Evolutionary conservation across 2,329 filamentous ascomycete genomes (phyloP), one percentile per base, ranked within the genome.

Genomic region (Zymoseptoria ardabiliae): DNA sequence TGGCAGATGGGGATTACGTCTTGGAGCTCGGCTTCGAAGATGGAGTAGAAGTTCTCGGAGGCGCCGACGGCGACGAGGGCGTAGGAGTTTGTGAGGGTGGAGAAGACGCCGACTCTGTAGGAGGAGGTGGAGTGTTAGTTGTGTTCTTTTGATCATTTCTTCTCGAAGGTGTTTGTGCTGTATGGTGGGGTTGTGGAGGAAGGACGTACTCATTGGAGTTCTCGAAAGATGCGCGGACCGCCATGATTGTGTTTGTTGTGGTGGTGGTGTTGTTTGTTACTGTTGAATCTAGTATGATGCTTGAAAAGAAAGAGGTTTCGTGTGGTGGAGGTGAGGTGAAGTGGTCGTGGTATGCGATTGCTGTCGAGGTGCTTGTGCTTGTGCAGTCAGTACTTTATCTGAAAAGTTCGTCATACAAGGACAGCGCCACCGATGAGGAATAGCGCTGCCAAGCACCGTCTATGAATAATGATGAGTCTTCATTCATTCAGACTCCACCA

Each of bases 31-130:
- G 93, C 88, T 82, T 99, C 94, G 79, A 99, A 97, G 75, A 97
- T 85, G 81, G 90, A 92, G 86, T 97, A 97, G 78, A 99, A 99
- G 84, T 97, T 97, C 82, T 97, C 92, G 72, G 91, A 96, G 70
- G 90, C 92, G 73, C 94, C 94, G 67, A 96, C 85, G 66, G 93
- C 92, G 69, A 97, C 91, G 70, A 99, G 83, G 69, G 92, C 91
- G 78, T 96, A 99, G 61, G 91, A 93, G 79, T 99, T 99, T 69
- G 94, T 99, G 74, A 99, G 88, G 63, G 91, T 96, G 62, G 92
- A 80, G 78, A 99, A 99, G 73, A 97, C 94, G 75, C 94, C 94
- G 74, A 99, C 90, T 80, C 92, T 97, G 71, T 51, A n/a, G 9
- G 51, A n/a, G 23, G 45, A 1, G 25, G 25, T 28, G 9, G 25